Evolutionary conservation across 495 filamentous ascomycete species (phyloP).

Genomic region (Penicillium ochrochloron): DNA sequence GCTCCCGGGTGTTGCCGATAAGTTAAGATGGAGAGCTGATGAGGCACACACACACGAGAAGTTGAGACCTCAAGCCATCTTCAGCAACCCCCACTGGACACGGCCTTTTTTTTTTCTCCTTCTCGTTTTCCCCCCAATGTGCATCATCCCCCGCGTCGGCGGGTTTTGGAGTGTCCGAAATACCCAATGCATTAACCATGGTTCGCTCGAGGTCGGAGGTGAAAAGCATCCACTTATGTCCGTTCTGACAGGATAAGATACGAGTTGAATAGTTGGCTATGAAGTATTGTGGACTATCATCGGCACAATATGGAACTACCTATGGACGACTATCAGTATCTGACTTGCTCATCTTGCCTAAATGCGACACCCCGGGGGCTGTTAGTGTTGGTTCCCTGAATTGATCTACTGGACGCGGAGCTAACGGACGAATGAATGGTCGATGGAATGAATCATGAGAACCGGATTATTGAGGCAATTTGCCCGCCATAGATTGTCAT

Average conservation of each 20-base stretch:
- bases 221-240: background rate
- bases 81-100: constrained; percentile 4
- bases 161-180: background rate
- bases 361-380: background rate
- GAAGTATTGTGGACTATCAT: background rate
- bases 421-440: background rate
- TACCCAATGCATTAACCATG: constrained; percentile 16
- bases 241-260: constrained; percentile 1
- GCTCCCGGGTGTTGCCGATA: constrained; percentile 25
- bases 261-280: background rate
- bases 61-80: background rate
- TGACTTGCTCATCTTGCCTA: background rate
- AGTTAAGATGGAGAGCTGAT: background rate
- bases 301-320: background rate
- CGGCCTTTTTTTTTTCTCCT: background rate
- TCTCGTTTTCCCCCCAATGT: background rate
- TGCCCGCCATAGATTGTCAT: background rate
- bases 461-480: background rate
- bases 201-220: constrained; percentile 23
- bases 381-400: background rate
- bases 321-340: background rate
- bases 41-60: background rate
- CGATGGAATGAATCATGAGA: constrained; percentile 7
- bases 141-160: constrained; percentile 16
- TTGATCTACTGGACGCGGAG: background rate